Base-by-base conservation (phyloP, 257 asterid genomes). In the Mentha longifolia region DNA sequence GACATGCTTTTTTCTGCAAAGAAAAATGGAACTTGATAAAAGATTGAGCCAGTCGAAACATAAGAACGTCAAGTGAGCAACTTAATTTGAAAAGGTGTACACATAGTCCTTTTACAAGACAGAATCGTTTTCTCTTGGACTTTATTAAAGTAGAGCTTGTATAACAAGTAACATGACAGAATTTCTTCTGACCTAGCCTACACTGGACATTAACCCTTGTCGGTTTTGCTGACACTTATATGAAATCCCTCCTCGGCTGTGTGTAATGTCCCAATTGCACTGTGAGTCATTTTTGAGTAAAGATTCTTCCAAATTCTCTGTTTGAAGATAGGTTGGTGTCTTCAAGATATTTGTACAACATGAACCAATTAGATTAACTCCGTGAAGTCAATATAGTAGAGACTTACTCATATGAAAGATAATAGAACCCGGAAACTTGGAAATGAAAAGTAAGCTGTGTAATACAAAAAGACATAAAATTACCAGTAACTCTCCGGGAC, bases 281-380 rank as follows among this genome's bases (percentile, higher is more conserved):
- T 13, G 50, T 14, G 16, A 47, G 20, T 47, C 20, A 15, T 47
- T 47, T 5, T 47, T 5, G 9, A 14, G 14, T n/a, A 2, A 16
- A 16, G 56, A 49, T 8, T 50, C 56, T 50, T 50, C 50, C 50
- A 45, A 13, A 50, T 50, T 19, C 19, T 50, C 25, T 16, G 10
- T n/a, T 50, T 19, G 19, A 50, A 45, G 25, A 7, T 50, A n/a
- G 56, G 56, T 6, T 50, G 22, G 56, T 45, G 56, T 16, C 11
- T 50, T 50, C 56, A 50, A 50, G 56, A 50, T 16, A 35, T 49
- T 50, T 50, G 56, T 16, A n/a, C 56, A 50, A 16, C 56, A 50
- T 16, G 20, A 16, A n/a, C 56, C 25, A 50, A 50, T 6, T 47
- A 15, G 54, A 46, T 47, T 47, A 47, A 47, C 19, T 47, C 54